Conservation (phyloP, 2,329 filamentous ascomycete genomes). For the Colletotrichum noveboracense region DNA sequence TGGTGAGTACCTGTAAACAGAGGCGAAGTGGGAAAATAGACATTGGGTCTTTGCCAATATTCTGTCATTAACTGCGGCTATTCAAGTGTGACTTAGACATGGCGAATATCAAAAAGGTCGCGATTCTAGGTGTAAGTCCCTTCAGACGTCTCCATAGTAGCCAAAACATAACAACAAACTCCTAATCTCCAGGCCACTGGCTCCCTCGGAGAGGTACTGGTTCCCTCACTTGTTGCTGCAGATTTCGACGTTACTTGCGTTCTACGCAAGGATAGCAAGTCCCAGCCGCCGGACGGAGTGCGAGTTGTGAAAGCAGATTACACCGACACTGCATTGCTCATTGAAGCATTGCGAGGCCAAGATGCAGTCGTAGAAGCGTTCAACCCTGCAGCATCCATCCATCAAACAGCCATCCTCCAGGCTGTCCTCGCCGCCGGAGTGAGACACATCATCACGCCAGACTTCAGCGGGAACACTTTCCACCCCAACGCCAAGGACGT, state of each 20-base stretch:
- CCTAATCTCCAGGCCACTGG: not conserved
- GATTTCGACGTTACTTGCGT: not conserved
- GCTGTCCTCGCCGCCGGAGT: conserved; percentile 23
- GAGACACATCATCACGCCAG: conserved; percentile 23
- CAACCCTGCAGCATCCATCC: conserved; percentile 24
- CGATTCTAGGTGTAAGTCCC: not conserved
- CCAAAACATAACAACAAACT: not conserved
- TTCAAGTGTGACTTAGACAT: not conserved
- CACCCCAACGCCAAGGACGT: conserved; percentile 15
- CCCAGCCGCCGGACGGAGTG: conserved; percentile 35
- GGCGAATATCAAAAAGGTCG: not conserved
- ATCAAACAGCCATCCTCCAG: conserved; percentile 23
- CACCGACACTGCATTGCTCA: conserved; percentile 37
- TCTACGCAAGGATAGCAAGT: not conserved
- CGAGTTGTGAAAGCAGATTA: conserved; percentile 49
- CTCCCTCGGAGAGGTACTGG: not conserved
- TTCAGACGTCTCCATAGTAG: fast-evolving
- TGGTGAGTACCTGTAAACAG: no score
- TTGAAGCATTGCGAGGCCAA: conserved; percentile 32
- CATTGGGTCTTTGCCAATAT: not conserved
- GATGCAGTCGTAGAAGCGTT: conserved; percentile 36
- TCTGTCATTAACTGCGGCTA: fast-evolving
- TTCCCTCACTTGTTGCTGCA: not conserved
- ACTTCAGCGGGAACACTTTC: conserved; percentile 27
- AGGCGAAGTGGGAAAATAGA: not conserved